A percentile compares a stretch with the other conserved stretches of the same genome.
Evolutionary conservation across 2,329 filamentous ascomycete species (phyloP).

Genomic region (Orbilia brochopaga): DNA sequence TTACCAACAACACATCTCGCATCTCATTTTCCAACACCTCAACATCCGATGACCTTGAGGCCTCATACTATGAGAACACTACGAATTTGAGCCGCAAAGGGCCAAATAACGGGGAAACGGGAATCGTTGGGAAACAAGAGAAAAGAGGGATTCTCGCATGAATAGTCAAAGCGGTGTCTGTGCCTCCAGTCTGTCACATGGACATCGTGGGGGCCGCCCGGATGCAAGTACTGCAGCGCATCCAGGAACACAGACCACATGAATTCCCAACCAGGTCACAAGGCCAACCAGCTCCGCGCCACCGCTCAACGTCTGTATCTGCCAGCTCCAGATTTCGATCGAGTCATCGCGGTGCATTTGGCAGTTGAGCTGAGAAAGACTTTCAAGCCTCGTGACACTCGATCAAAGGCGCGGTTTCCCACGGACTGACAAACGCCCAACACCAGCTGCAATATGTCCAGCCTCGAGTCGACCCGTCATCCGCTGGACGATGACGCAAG

Average conservation of each 20-base stretch:
- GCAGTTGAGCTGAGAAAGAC: neutral
- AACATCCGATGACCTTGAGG: neutral
- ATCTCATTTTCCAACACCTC: neutral
- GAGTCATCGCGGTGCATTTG: neutral
- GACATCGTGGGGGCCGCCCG: neutral
- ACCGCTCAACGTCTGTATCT: neutral
- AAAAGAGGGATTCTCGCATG: neutral
- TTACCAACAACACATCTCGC: neutral
- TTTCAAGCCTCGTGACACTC: constrained; percentile 13
- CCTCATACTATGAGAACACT: constrained; percentile 13
- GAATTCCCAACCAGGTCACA: constrained; percentile 33
- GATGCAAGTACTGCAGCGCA: neutral
- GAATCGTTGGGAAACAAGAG: too few relatives aligned
- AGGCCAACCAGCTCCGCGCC: constrained; percentile 2
- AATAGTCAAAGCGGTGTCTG: neutral
- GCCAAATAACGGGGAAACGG: neutral
- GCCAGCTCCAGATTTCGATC: neutral
- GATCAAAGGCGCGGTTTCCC: too few relatives aligned
- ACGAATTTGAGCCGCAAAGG: neutral
- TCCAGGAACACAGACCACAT: constrained; percentile 28
- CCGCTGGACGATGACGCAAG: constrained; percentile 21
- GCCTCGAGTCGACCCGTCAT: neutral
- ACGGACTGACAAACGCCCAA: neutral
- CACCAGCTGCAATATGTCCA: neutral
- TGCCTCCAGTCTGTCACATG: constrained; percentile 14